Evolutionary conservation across 2,329 filamentous ascomycete genomes (phyloP), one percentile per base, ranked within the genome.

Genomic region (Stagonosporopsis tanaceti): DNA sequence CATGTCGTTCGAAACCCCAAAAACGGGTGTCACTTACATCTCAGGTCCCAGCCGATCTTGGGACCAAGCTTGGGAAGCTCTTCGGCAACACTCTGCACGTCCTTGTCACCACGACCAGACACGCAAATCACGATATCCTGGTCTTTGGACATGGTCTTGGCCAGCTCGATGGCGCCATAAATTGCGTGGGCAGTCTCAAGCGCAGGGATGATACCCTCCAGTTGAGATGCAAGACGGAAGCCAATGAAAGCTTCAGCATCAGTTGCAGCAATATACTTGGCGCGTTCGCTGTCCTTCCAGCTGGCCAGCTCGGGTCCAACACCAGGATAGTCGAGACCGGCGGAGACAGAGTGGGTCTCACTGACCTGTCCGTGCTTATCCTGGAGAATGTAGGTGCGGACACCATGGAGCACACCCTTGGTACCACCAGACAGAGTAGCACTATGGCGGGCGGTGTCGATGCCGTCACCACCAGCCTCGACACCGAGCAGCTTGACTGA

Each of bases 51-150:
- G 45, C 84, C 92, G 77, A 99, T 98, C 82, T 90, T 83, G 7
- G 95, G 95, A 0, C 95, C 94, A 61, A 99, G 78, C 66, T 85
- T 90, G 17, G 94, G 94, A 73, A 99, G 80, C 79, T 96, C 92
- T 73, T 99, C 95, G 0, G 95, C 95, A 48, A 99, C 94, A 71
- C 92, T 96, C 85, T 99, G 93, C 57, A 99, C 95, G 74, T 99
- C 95, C 87, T 99, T 99, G 79, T 99, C 95, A 62, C 95, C 95
- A 67, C 95, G 84, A 8, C 95, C 95, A 73, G 91, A 96, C 35
- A 99, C 77, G 79, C 94, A 98, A 62, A 99, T 93, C 58, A 99
- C 94, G 27, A 99, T 81, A 72, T 98, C 93, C 79, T 97, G 81
- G 50, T 86, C 93, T 81, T 93, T 91, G 65, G 85, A 84, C 92